These are phyloP conservation scores for Cajanus cajan DNA, from an alignment of 306 rosid genomes.

Conservation along the genomic window DNA sequence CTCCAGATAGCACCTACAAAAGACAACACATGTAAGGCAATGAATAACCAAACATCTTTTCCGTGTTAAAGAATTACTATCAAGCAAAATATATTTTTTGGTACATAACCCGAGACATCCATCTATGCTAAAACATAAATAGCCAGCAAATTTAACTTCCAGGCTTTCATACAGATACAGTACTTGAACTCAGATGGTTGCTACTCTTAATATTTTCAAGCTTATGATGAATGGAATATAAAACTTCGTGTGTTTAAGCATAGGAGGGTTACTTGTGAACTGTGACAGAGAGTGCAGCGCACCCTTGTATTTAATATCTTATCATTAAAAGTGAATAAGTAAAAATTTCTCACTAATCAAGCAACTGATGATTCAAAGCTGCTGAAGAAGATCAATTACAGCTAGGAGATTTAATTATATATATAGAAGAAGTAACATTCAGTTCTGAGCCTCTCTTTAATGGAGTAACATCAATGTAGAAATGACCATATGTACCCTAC, in stretches of 20 bases:
- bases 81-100: background rate
- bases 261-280: background rate
- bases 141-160: background rate
- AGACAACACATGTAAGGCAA: background rate
- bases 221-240: background rate
- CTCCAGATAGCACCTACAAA: constrained; percentile 78
- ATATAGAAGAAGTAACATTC: background rate
- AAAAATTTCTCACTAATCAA: constrained; percentile 14
- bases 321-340: background rate
- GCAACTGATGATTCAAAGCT: constrained; percentile 11
- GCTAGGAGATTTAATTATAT: background rate
- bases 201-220: background rate
- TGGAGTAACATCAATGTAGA: background rate
- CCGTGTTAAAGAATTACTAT: background rate
- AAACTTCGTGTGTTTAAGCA: background rate
- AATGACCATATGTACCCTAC: background rate
- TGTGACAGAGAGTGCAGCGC: background rate
- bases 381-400: constrained; percentile 4
- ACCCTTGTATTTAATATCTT: background rate
- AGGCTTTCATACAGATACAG: background rate
- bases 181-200: background rate
- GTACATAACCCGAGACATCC: background rate
- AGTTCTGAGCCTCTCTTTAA: background rate
- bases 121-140: background rate
- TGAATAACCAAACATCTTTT: background rate